Evolutionary conservation across 176 grass and related monocot species (phyloP), one percentile per base, ranked within the genome.

Genomic region (Oropetium thomaeum): DNA sequence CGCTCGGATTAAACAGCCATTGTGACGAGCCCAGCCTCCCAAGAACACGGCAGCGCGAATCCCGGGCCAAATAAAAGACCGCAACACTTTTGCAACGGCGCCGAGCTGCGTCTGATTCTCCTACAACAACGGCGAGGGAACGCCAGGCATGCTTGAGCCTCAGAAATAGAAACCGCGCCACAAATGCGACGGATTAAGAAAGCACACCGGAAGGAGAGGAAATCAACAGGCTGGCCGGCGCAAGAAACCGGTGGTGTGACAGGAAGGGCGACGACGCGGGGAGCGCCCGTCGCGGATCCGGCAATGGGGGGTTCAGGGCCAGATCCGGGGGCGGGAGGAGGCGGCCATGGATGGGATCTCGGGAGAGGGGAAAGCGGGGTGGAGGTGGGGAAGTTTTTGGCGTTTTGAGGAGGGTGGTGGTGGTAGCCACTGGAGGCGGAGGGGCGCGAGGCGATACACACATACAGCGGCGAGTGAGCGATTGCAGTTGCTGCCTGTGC

Each of bases 261-360:
- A 47, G 25, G 11, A 33, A 31, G 16, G 52, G 63, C 70, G 62
- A 59, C 70, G 54, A 35, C 63, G 34, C 20, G 54, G 76, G 13
- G 52, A 31, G 23, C 75, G 54, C 41, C 76, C 15, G 70, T 47
- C 41, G 17, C 12, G 67, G 68, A 83, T 87, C 68, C 74, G 45
- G 81, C 86, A 80, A 75, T 84, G 81, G 64, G 63, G 69, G 70
- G 53, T 70, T 80, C 86, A 70, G 70, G 55, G 63, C 70, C 86
- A 88, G 86, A 88, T 84, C 86, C 81, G 76, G 86, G 54, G 63
- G 55, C 8, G 45, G 37, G 80, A 58, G 81, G 81, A 48, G 86
- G 81, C 53, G 62, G 81, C 81, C 81, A 84, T 84, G 86, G 86
- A 84, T 80, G 86, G 76, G 75, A 80, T 88, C 70, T 84, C 81